Percentiles rank a stretch among this genome's conserved stretches.
phyloP scores from a whole-genome alignment of 345 rosid species.

The Arabidopsis arenosa region DNA sequence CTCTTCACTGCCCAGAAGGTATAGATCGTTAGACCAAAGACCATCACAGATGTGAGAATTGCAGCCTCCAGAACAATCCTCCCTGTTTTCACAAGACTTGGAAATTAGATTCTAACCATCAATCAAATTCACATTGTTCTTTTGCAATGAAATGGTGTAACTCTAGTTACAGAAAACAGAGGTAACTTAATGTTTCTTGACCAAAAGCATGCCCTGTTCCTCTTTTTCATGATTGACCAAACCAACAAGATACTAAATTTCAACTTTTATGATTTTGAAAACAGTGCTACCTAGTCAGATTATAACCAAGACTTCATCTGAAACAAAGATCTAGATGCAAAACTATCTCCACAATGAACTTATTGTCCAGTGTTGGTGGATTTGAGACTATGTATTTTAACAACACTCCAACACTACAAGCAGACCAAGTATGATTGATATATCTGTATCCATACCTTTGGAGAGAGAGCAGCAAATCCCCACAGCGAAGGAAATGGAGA shows the following conservation, averaged over 20 bases:
- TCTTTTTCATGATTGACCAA: not conserved
- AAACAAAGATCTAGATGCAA: not conserved
- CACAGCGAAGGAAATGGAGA: constrained; percentile 51
- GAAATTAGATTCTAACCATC: not conserved
- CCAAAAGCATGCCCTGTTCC: not conserved
- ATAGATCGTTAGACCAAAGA: constrained; percentile 64
- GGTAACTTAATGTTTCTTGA: not conserved
- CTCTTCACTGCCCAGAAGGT: constrained; percentile 77
- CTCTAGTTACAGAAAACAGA: not conserved
- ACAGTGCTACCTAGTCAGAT: not conserved
- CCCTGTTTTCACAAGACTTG: constrained; percentile 45
- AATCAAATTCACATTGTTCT: not conserved
- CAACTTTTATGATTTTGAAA: not conserved
- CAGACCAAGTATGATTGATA: not conserved
- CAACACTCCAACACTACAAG: not conserved
- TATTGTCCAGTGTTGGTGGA: not conserved
- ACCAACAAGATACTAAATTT: not conserved
- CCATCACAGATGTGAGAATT: constrained; percentile 58
- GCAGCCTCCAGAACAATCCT: constrained; percentile 63
- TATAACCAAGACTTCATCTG: not conserved
- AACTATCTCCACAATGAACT: not conserved
- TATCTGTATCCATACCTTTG: constrained; percentile 48
- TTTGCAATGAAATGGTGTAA: not conserved
- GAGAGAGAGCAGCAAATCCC: constrained; percentile 66
- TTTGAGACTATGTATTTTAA: too few relatives aligned